Evolutionary conservation across 192 early-diverging fungal species (phyloP), one percentile per base, ranked within the genome.

Genomic region (Umbelopsis isabellina): DNA sequence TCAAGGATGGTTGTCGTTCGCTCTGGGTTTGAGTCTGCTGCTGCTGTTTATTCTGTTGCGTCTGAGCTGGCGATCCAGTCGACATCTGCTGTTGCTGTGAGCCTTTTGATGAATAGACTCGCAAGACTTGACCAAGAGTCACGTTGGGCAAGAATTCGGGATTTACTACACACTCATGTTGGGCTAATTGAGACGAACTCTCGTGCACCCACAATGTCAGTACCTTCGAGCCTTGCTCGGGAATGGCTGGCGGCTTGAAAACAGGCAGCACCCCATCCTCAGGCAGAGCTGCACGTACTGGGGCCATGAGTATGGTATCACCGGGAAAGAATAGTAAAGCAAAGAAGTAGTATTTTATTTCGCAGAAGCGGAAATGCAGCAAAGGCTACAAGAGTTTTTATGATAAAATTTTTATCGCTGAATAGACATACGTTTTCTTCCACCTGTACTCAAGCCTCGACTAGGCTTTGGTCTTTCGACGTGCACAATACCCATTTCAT

Each of bases 161-260:
- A 66, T 91, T 91, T 30, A 93, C 73, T 22, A 93, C 72, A 35
- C 92, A 72, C 30, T 93, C 89, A 37, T 81, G 82, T 45, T 76
- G 74, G 11, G 55, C 55, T 72, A 81, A 88, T 27, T 8, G 21
- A 18, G 55, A 61, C 20, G 77, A 51, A 9, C 84, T 82, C 46
- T 84, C 81, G 71, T 92, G 90, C 7, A 91, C 81, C 85, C 79
- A 76, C 21, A 86, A 76, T 18, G 65, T 75, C 18, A 75, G 51
- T 21, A 76, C 66, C 67, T 81, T 61, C 0, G 55, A 35, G 37
- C 37, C 37, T 35, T 12, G 27, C 30, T 61, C 27, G 5, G 55
- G 7, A 16, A 18, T 3, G 30, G 27, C 25, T 25, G 55, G 27
- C 13, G 10, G 55, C 18, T 61, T 61, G 18, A n/a, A 30, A 4